Evolutionary conservation across 2,329 filamentous ascomycete genomes (phyloP).

Genomic region (Colletotrichum sp.): DNA sequence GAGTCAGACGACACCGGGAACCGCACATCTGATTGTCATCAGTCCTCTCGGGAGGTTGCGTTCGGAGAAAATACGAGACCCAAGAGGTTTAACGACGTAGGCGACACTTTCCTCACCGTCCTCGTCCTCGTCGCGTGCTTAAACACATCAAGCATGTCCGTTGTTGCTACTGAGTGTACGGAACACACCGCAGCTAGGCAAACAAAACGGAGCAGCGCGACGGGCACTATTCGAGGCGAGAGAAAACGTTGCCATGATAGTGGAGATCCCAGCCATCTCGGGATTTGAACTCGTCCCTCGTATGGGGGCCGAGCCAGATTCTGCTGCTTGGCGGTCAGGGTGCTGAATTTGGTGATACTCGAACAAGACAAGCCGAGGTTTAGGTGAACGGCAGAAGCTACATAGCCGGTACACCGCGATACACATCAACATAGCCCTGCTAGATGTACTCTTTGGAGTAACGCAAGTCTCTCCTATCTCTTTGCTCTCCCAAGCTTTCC

Average conservation of each 20-base stretch:
- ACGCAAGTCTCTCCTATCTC: neutral
- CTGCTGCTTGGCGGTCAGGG: neutral
- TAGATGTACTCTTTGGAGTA: neutral
- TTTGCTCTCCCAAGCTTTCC: too few relatives aligned
- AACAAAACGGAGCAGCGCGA: neutral
- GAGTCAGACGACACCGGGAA: neutral
- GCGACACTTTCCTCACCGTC: neutral
- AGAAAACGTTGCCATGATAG: neutral
- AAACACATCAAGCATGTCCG: neutral
- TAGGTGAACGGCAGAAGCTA: neutral
- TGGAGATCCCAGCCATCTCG: neutral
- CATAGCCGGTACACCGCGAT: neutral
- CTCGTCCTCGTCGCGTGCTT: neutral
- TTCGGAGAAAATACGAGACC: conserved; percentile 5
- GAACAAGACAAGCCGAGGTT: neutral
- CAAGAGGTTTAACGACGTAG: neutral
- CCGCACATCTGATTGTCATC: neutral
- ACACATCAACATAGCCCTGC: neutral
- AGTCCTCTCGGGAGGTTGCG: neutral
- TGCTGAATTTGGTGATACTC: neutral
- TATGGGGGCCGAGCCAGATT: conserved; percentile 1
- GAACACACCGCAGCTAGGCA: neutral
- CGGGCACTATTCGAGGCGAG: neutral
- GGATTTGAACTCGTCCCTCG: conserved; percentile 8
- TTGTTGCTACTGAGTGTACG: neutral